Evolutionary conservation across 1,139 yeast species (phyloP).

Genomic region (Candida sanyaensis): DNA sequence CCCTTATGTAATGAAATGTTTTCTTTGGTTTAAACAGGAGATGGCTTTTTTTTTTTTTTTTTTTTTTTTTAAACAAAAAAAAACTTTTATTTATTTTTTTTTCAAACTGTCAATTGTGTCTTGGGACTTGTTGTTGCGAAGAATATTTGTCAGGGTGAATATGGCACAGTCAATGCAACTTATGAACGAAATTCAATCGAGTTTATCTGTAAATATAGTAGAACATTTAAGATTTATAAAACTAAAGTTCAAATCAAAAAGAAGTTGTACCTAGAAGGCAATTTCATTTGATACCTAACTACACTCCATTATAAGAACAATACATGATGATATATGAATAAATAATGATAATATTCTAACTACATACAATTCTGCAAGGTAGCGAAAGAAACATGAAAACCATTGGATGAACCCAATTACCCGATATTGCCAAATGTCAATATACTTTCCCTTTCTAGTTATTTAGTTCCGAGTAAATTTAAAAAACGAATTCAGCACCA

Average conservation of each 20-base stretch:
- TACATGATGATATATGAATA: not conserved
- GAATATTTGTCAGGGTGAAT: no score
- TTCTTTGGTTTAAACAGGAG: not conserved
- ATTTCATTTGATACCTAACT: no score
- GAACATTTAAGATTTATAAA: no score
- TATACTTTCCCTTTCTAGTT: not conserved
- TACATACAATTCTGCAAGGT: not conserved
- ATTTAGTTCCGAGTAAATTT: constrained; percentile 4
- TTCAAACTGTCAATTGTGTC: not conserved
- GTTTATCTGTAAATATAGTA: no score
- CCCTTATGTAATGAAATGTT: not conserved
- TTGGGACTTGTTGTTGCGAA: no score
- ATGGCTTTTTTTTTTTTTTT: not conserved
- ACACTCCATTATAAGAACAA: not conserved
- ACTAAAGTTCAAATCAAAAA: no score
- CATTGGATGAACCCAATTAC: not conserved
- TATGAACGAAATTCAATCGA: no score
- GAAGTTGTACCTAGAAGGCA: no score
- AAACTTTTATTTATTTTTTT: not conserved
- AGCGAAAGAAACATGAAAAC: not conserved
- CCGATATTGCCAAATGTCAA: not conserved
- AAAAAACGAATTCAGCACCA: constrained; percentile 62
- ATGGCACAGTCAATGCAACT: no score
- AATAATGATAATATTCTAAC: constrained; percentile 1
- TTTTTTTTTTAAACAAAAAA: not conserved